Percentiles rank a stretch among this genome's conserved stretches.
phyloP scores from a whole-genome alignment of 2,329 filamentous ascomycete genomes.

The Stagonosporopsis cucurbitacearum region DNA sequence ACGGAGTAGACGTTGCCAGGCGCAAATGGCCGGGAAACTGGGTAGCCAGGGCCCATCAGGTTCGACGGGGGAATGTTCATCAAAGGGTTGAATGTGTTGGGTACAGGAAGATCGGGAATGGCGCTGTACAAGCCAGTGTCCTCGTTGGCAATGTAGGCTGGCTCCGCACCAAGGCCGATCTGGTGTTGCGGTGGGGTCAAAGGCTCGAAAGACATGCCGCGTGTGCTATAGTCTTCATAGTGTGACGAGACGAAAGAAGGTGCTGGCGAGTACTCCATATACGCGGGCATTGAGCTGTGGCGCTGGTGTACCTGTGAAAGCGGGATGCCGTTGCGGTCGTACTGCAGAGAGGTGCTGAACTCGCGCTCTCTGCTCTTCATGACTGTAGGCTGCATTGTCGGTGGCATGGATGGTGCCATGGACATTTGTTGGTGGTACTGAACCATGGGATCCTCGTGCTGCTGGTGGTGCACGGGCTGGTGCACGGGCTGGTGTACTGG shows the following conservation, averaged over 20 bases:
- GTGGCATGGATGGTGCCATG: constrained; percentile 60
- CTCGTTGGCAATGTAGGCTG: constrained; percentile 97
- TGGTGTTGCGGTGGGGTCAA: constrained; percentile 94
- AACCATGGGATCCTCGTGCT: constrained; percentile 70
- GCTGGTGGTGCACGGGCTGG: constrained; percentile 52
- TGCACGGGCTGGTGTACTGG: constrained; percentile 13
- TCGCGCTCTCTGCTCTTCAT: constrained; percentile 88
- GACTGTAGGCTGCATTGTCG: constrained; percentile 72
- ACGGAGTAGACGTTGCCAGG: constrained; percentile 88
- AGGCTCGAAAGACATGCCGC: constrained; percentile 94
- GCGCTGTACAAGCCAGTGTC: constrained; percentile 95
- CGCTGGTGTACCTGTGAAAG: constrained; percentile 84
- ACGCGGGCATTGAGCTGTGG: constrained; percentile 98
- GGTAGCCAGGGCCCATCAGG: constrained; percentile 79
- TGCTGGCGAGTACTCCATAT: constrained; percentile 96
- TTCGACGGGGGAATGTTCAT: constrained; percentile 90
- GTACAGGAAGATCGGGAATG: constrained; percentile 84
- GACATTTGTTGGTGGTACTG: constrained; percentile 77
- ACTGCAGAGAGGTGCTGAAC: constrained; percentile 71
- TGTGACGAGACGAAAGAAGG: constrained; percentile 99
- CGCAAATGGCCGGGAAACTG: constrained; percentile 70
- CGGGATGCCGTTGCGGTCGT: constrained; percentile 90
- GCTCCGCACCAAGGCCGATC: constrained; percentile 80
- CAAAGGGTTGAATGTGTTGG: constrained; percentile 82
- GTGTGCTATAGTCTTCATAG: constrained; percentile 96